Evolutionary conservation across 345 rosid species (phyloP), one percentile per base, ranked within the genome.

Genomic region (Hibiscus tridactylites): DNA sequence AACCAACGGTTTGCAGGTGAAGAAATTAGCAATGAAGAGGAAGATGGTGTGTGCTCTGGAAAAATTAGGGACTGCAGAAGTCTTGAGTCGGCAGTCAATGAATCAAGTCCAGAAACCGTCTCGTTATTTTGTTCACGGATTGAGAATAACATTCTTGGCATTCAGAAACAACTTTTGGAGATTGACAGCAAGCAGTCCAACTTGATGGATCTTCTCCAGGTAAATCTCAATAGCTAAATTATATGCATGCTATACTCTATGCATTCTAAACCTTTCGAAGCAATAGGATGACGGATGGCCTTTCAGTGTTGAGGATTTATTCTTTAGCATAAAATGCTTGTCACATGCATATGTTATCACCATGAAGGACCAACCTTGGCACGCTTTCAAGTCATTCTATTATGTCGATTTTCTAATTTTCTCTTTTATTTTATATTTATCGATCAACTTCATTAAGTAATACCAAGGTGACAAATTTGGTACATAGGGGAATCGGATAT

Each of bases 121-220:
- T 81, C 58, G 64, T 85, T 86, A 54, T 91, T 88, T 70, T 93
- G 88, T 78, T 82, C 85, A 54, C 89, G 85, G 78, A 75, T 83
- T 49, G 81, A 79, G 52, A 78, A 74, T 78, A 94, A 91, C 81
- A 87, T 94, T 89, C 80, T 78, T 82, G 83, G 73, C 83, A 84
- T 94, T 21, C 88, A 83, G 75, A 85, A 87, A 77, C 94, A 94
- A 68, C 96, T 91, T 78, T 76, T 75, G 73, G 96, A 86, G 75
- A 87, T 94, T 19, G 97, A 91, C 78, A 86, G 76, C 75, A 88
- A 83, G 77, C 96, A 91, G 73, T 84, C 91, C 24, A 86, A 64
- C 73, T 65, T 91, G 76, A 80, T 94, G 81, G 95, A 91, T 76
- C 74, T 87, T 71, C 79, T 94, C 58, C 96, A 90, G 98, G 98